Conservation (phyloP, 495 filamentous ascomycete species). For the Hyaloscypha bicolor region DNA sequence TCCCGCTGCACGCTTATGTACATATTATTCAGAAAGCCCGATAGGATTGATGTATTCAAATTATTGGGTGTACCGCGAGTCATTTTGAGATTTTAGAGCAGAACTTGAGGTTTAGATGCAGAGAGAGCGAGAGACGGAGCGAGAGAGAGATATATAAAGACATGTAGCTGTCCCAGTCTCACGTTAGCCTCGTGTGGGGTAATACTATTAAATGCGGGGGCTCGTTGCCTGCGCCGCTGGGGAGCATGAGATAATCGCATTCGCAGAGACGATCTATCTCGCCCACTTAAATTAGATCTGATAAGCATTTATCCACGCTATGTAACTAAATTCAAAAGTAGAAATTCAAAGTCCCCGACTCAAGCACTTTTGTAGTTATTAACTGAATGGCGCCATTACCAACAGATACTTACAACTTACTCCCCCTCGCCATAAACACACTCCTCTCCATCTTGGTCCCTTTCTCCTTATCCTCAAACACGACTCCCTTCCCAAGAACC, state of each 20-base stretch:
- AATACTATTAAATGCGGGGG: neutral
- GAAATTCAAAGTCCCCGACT: too few species aligned
- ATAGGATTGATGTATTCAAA: too few species aligned
- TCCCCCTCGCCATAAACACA: conserved; percentile 32
- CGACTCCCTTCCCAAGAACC: conserved; percentile 30
- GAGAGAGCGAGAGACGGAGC: too few species aligned
- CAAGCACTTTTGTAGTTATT: too few species aligned
- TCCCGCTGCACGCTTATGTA: too few species aligned
- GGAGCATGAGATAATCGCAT: neutral
- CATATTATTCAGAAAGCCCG: too few species aligned
- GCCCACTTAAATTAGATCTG: neutral
- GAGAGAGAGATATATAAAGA: too few species aligned
- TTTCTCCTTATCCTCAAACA: conserved; percentile 21
- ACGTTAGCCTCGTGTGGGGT: too few species aligned
- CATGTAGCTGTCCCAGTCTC: too few species aligned
- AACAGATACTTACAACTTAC: conserved; percentile 18
- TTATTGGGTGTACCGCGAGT: neutral
- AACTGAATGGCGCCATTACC: too few species aligned
- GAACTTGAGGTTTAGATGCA: neutral
- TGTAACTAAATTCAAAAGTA: too few species aligned
- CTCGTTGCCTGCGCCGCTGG: neutral
- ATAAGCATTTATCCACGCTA: neutral
- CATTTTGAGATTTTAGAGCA: neutral
- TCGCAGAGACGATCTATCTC: neutral
- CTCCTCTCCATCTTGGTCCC: conserved; percentile 22